Conservation (phyloP, 139 green algal species). For the Closterium sp. region DNA sequence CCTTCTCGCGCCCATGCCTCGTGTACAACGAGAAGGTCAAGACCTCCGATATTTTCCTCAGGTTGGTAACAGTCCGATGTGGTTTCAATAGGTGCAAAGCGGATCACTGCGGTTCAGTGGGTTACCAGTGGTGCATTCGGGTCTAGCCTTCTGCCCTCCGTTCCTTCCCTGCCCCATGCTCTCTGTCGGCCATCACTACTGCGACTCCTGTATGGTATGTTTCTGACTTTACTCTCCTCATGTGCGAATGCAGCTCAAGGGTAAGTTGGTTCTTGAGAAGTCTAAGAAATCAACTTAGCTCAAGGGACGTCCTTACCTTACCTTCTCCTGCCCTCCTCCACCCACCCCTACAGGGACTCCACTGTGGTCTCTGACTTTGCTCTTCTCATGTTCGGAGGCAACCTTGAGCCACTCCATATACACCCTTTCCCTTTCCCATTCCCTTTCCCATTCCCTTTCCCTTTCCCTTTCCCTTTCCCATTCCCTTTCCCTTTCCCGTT, state of each 20-base stretch:
- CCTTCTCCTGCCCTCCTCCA: not conserved
- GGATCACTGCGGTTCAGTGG: no score
- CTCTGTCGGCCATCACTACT: no score
- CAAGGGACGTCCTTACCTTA: no score
- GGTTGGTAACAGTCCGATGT: not conserved
- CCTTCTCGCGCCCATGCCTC: constrained; percentile 24
- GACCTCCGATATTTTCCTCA: constrained; percentile 50
- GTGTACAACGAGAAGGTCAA: constrained; percentile 84
- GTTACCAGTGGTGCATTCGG: not conserved
- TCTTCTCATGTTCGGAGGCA: constrained; percentile 55
- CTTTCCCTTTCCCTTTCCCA: not conserved
- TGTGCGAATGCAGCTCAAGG: no score
- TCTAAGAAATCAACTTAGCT: no score
- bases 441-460: not conserved
- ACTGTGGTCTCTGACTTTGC: constrained; percentile 49
- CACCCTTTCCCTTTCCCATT: not conserved
- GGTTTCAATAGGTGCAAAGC: not conserved
- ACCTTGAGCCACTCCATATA: constrained; percentile 21
- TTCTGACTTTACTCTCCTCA: not conserved
- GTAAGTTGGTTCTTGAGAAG: no score
- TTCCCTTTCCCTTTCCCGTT: not conserved
- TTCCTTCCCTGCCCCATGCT: not conserved
- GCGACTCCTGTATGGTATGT: not conserved
- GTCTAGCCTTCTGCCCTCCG: not conserved
- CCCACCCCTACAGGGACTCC: constrained; percentile 46